Evolutionary conservation across 2,329 filamentous ascomycete genomes (phyloP).

Genomic region (Colletotrichum truncatum): DNA sequence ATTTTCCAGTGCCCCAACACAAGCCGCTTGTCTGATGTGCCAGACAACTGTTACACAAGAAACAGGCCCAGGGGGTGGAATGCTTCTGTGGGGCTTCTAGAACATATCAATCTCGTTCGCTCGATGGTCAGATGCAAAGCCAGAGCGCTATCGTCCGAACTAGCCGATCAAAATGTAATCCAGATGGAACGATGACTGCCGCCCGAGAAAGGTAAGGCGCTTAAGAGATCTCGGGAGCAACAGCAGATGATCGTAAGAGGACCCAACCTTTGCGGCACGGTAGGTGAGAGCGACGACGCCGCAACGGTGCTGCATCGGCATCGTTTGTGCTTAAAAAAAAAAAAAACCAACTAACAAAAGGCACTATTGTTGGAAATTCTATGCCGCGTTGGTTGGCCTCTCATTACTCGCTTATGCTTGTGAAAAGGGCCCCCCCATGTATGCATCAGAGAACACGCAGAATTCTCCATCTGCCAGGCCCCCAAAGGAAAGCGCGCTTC

Average conservation of each 20-base stretch:
- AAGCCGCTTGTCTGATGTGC: slow-evolving; percentile 9
- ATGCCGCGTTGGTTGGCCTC: neutral
- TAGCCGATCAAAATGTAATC: neutral
- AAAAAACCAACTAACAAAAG: too few relatives aligned
- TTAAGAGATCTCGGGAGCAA: neutral
- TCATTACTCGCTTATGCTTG: slow-evolving; percentile 11
- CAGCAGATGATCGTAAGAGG: slow-evolving; percentile 16
- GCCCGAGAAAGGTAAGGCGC: neutral
- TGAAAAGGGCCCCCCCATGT: too few relatives aligned
- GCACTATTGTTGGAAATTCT: neutral
- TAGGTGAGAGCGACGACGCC: neutral
- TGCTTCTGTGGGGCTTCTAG: slow-evolving; percentile 19
- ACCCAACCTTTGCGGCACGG: neutral
- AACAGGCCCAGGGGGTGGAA: slow-evolving; percentile 5
- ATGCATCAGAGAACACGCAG: slow-evolving; percentile 7
- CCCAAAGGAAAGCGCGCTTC: neutral
- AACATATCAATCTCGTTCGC: slow-evolving; percentile 19
- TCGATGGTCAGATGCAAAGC: neutral
- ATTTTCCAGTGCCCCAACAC: neutral
- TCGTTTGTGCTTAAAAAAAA: too few relatives aligned
- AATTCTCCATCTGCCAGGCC: slow-evolving; percentile 3
- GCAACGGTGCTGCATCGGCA: neutral
- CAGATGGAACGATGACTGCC: neutral
- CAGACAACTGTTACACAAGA: slow-evolving; percentile 18
- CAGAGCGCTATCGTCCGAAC: slow-evolving; percentile 5